These are phyloP conservation scores for Blastocladiella emersonii DNA, from an alignment of 371 early-diverging fungal genomes.

Conservation along the genomic window DNA sequence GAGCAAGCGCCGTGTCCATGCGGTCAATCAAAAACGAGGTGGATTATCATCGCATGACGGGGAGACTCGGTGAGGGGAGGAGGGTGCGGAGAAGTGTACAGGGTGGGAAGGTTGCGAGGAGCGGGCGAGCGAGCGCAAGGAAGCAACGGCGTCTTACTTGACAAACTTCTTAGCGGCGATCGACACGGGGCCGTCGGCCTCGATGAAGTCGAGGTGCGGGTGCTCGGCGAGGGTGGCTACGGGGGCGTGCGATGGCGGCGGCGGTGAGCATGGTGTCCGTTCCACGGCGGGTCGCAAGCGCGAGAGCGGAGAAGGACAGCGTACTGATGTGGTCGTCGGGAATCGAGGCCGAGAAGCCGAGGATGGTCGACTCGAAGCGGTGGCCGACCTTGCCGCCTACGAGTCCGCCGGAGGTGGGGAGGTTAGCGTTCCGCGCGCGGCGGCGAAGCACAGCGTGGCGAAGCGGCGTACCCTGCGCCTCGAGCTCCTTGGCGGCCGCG, in stretches of 20 bases:
- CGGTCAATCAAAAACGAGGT: too few species aligned
- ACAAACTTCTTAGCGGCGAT: slow-evolving; percentile 11
- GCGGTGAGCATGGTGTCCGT: too few species aligned
- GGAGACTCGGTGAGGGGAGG: too few species aligned
- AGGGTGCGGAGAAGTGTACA: too few species aligned
- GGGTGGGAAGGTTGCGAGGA: too few species aligned
- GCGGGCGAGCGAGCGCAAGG: too few species aligned
- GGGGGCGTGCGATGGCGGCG: too few species aligned
- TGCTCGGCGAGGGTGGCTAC: slow-evolving; percentile 8
- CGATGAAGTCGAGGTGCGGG: slow-evolving; percentile 18
- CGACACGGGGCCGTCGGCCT: slow-evolving; percentile 25
- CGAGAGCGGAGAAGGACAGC: neutral
- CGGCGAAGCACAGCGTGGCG: neutral
- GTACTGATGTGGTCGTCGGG: slow-evolving; percentile 19
- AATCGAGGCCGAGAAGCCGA: slow-evolving; percentile 21
- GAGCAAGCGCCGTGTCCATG: too few species aligned
- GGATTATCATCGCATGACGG: too few species aligned
- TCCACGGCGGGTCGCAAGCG: too few species aligned
- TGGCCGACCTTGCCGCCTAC: slow-evolving; percentile 21
- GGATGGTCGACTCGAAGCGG: slow-evolving; percentile 17
- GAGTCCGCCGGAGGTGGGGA: too few species aligned
- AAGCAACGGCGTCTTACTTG: too few species aligned
- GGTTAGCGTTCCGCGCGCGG: neutral
- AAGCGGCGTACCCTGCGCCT: slow-evolving; percentile 11
- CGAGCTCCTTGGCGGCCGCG: slow-evolving; percentile 17